phyloP scores from a whole-genome alignment of 768 basidiomycete species.

The Pleurotus platypus region DNA sequence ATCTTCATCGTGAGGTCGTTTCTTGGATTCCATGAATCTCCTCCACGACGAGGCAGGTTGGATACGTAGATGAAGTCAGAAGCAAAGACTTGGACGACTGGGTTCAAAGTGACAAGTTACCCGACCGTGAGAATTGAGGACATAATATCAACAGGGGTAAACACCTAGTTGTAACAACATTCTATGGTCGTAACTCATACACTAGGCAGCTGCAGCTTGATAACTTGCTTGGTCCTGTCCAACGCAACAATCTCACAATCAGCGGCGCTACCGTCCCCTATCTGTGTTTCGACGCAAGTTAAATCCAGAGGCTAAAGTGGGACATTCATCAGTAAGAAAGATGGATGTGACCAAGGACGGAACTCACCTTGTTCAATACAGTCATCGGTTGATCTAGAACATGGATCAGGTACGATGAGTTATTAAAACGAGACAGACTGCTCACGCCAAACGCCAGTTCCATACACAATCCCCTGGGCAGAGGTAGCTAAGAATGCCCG shows the following conservation, averaged over 20 bases:
- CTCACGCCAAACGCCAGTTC: slow-evolving; percentile 88
- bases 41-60: not conserved
- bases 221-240: slow-evolving; percentile 25
- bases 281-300: slow-evolving; percentile 91
- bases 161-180: no score
- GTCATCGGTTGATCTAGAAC: slow-evolving; percentile 88
- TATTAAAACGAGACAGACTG: not conserved
- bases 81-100: not conserved
- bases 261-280: slow-evolving; percentile 67
- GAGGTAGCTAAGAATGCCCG: slow-evolving; percentile 80
- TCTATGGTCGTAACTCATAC: not conserved
- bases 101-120: not conserved
- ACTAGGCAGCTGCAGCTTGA: slow-evolving; percentile 30
- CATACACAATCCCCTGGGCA: slow-evolving; percentile 85
- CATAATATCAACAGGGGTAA: no score
- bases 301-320: slow-evolving; percentile 64
- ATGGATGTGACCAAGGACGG: not conserved
- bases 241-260: slow-evolving; percentile 87
- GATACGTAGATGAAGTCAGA: not conserved
- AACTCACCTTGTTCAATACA: slow-evolving; percentile 62
- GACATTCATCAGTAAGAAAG: slow-evolving; percentile 15
- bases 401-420: slow-evolving; percentile 9
- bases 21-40: slow-evolving; percentile 51
- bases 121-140: not conserved
- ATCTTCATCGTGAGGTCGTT: slow-evolving; percentile 55